A percentile compares a stretch with the other conserved stretches of the same genome.
Conservation (phyloP, 495 filamentous ascomycete species). For the Tuber borchii region DNA sequence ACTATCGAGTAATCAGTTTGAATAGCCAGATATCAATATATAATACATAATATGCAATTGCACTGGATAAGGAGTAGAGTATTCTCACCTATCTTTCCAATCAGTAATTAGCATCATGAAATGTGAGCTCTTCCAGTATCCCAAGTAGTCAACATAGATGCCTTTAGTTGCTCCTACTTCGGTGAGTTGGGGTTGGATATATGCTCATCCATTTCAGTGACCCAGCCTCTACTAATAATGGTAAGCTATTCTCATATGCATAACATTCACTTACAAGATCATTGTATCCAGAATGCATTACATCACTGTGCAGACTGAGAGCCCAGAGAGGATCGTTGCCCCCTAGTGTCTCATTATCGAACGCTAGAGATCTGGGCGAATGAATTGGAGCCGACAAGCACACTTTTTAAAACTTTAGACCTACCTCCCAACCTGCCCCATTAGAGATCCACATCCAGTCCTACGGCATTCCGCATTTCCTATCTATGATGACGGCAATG, state of each 20-base stretch:
- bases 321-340: slow-evolving; percentile 77
- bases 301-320: slow-evolving; percentile 80
- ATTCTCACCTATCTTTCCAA: too few relatives aligned
- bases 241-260: slow-evolving; percentile 85
- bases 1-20: too few relatives aligned
- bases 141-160: too few relatives aligned
- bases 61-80: too few relatives aligned
- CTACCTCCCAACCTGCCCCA: slow-evolving; percentile 76
- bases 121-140: too few relatives aligned
- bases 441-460: slow-evolving; percentile 93
- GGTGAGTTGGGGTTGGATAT: too few relatives aligned
- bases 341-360: slow-evolving; percentile 87
- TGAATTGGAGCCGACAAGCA: slow-evolving; percentile 99
- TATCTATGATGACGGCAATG: slow-evolving; percentile 97
- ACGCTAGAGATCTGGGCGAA: slow-evolving; percentile 88
- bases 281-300: slow-evolving; percentile 97
- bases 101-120: too few relatives aligned
- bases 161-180: too few relatives aligned
- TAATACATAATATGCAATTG: too few relatives aligned
- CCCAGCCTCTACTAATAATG: too few relatives aligned
- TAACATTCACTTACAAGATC: slow-evolving; percentile 92
- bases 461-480: slow-evolving; percentile 92
- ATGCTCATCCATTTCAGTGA: too few relatives aligned
- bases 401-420: slow-evolving; percentile 97
- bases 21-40: too few relatives aligned